Evolutionary conservation across 192 early-diverging fungal genomes (phyloP), one percentile per base, ranked within the genome.

Genomic region (Linnemannia hyalina): DNA sequence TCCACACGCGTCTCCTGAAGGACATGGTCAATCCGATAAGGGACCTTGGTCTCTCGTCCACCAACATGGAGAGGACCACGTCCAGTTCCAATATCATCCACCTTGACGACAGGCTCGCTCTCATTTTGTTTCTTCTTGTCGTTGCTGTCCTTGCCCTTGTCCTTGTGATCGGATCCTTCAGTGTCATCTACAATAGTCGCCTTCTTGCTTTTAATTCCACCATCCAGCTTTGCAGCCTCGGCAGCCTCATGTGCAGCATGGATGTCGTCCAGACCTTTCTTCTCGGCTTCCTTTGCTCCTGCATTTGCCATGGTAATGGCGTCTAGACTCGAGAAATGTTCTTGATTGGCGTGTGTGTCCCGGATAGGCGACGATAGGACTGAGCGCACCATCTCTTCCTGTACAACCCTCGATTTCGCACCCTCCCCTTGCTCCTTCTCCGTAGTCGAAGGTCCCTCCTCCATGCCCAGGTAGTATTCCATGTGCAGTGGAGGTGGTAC

Each of bases 1-100:
- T 89, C 89, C 74, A 92, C 87, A 8, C 82, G 68, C n/a, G 89
- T 87, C 63, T 92, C 91, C 46, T 92, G 90, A 23, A 92, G 76
- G 54, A 90, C 87, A 82, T 89, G 88, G 65, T 92, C 91, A 5
- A 91, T 89, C 4, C 90, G 80, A 15, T 86, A 86, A 0, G 80
- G 84, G 0, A 86, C 80, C 32, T 86, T 81, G 49, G 80, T 86
- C 36, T 72, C 70, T 13, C 80, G 54, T 2, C 79, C 80, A 41
- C 80, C 80, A 8, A 80, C 84, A 70, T 49, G 70, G 11, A 77
- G 6, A 2, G 52, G 52, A 9, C 38, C 8, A 11, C 69, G 44
- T 42, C 22, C n/a, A 22, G 54, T 55, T 6, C 68, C 76, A 15
- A 49, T 46, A 54, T 57, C 52, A 18, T 70, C 74, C 40, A 75